These are phyloP conservation scores for Myxozyma vanderwaltii DNA, from an alignment of 805 yeast species.

Conservation along the genomic window DNA sequence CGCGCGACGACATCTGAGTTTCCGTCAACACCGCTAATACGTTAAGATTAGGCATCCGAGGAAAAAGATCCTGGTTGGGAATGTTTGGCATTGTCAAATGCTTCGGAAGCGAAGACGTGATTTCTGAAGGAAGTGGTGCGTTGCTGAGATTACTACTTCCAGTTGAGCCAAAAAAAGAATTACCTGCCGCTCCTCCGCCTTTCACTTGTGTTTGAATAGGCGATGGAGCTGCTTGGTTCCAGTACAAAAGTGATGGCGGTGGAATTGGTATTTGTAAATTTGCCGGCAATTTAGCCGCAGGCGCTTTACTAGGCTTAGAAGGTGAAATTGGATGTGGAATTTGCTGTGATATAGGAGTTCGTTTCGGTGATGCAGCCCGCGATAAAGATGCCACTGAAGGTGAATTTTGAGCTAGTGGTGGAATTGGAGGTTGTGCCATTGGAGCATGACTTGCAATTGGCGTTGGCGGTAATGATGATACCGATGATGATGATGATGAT, in stretches of 20 bases:
- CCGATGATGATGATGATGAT: neutral
- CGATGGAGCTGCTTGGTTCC: slow-evolving; percentile 9
- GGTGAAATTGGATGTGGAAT: slow-evolving; percentile 12
- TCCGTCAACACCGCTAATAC: slow-evolving; percentile 21
- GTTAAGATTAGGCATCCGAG: slow-evolving; percentile 23
- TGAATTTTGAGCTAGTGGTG: neutral
- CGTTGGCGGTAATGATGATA: neutral
- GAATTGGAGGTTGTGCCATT: neutral
- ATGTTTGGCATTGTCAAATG: neutral
- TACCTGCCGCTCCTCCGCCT: neutral
- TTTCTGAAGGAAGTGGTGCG: neutral
- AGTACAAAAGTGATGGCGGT: slow-evolving; percentile 21
- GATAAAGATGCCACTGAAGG: slow-evolving; percentile 3
- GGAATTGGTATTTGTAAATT: slow-evolving; percentile 32
- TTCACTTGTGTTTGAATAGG: neutral
- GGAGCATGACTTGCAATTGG: neutral
- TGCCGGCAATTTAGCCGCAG: slow-evolving; percentile 10
- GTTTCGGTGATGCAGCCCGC: slow-evolving; percentile 21
- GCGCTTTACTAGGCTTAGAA: neutral
- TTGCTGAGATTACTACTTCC: neutral
- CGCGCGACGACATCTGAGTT: slow-evolving; percentile 1
- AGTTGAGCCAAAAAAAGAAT: neutral
- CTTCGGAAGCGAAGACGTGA: neutral
- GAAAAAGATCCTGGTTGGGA: slow-evolving; percentile 24
- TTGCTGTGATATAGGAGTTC: slow-evolving; percentile 3